A percentile compares a stretch with the other conserved stretches of the same genome.
Conservation (phyloP, 176 grass and related monocot genomes). For the Zea mays region DNA sequence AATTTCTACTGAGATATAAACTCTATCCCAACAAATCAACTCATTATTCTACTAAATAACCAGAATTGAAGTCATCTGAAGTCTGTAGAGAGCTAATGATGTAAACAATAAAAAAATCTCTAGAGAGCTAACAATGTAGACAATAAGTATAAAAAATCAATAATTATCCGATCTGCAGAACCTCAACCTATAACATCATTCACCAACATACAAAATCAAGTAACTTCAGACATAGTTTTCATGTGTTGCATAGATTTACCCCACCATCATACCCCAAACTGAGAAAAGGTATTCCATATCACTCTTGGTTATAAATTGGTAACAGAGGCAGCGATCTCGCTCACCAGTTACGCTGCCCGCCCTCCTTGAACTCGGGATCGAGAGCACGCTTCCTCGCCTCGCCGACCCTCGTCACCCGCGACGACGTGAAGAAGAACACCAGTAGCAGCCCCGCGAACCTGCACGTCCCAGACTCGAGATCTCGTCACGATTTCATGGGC, state of each 20-base stretch:
- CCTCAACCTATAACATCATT: neutral
- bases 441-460: constrained; percentile 83
- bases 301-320: neutral
- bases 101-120: neutral
- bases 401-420: constrained; percentile 79
- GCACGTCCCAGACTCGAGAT: constrained; percentile 31
- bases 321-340: constrained; percentile 15
- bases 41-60: neutral
- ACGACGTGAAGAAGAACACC: constrained; percentile 94
- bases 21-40: neutral
- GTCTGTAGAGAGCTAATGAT: neutral
- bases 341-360: constrained; percentile 86
- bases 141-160: neutral
- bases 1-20: neutral
- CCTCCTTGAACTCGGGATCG: constrained; percentile 84
- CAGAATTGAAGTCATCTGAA: constrained; percentile 6
- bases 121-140: neutral
- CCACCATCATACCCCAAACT: neutral
- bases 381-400: constrained; percentile 77
- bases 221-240: neutral
- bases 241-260: neutral
- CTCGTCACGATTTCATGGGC: constrained; percentile 10
- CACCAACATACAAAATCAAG: neutral
- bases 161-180: neutral
- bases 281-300: neutral